Conservation (phyloP, 2,329 filamentous ascomycete genomes). For the Polytolypa hystricis region DNA sequence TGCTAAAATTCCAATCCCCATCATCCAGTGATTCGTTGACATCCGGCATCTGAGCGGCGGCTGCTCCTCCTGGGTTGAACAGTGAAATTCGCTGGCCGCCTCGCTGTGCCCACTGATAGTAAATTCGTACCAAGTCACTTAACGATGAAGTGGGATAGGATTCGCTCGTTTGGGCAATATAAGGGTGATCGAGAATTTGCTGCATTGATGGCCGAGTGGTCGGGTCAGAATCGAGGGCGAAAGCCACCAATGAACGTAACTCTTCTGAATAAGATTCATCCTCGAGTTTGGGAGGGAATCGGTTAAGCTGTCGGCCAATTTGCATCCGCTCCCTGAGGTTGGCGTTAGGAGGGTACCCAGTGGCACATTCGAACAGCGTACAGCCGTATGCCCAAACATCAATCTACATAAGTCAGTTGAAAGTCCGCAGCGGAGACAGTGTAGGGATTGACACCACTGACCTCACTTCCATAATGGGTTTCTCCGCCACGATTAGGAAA, state of each 20-base stretch:
- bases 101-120: conserved; percentile 38
- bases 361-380: conserved; percentile 40
- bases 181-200: conserved; percentile 35
- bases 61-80: conserved; percentile 49
- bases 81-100: conserved; percentile 44
- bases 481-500: conserved; percentile 27
- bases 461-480: conserved; percentile 36
- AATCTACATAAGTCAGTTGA: conserved; percentile 22
- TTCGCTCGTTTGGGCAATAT: conserved; percentile 32
- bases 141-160: conserved; percentile 34
- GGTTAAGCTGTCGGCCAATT: conserved; percentile 34
- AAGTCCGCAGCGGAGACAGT: too few species aligned
- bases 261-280: conserved; percentile 33
- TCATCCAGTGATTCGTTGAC: conserved; percentile 30
- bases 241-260: conserved; percentile 36
- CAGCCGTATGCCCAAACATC: conserved; percentile 43
- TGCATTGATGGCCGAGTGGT: conserved; percentile 35
- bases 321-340: conserved; percentile 37
- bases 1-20: conserved; percentile 56
- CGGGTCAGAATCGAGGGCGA: conserved; percentile 34
- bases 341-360: conserved; percentile 39
- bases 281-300: conserved; percentile 32
- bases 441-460: conserved; percentile 19
- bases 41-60: conserved; percentile 41
- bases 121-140: conserved; percentile 36